Conservation (phyloP, 2,329 filamentous ascomycete genomes). For the Ceratocystis variospora region DNA sequence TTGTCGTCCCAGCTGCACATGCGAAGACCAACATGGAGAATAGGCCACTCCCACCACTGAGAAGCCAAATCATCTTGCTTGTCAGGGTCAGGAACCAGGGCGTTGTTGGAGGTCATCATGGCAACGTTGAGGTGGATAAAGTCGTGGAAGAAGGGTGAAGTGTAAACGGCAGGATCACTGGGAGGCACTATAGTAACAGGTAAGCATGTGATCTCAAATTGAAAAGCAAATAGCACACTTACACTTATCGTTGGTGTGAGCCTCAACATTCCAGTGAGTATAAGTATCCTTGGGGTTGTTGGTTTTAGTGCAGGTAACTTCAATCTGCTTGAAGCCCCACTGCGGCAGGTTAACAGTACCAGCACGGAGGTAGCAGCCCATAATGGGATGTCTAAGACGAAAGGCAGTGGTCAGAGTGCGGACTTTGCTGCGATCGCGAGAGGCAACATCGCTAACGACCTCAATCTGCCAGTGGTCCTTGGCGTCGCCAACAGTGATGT, state of each 20-base stretch:
- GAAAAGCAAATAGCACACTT: slow-evolving; percentile 36
- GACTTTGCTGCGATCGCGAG: slow-evolving; percentile 68
- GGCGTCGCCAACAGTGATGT: slow-evolving; percentile 84
- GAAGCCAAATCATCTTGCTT: slow-evolving; percentile 98
- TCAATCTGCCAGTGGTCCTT: slow-evolving; percentile 97
- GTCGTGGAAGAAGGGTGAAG: slow-evolving; percentile 92
- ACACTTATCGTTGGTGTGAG: slow-evolving; percentile 87
- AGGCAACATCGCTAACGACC: slow-evolving; percentile 78
- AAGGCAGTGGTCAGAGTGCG: slow-evolving; percentile 89
- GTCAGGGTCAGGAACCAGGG: slow-evolving; percentile 89
- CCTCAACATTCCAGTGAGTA: slow-evolving; percentile 98
- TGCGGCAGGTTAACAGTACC: slow-evolving; percentile 94
- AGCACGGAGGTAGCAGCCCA: slow-evolving; percentile 88
- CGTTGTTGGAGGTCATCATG: slow-evolving; percentile 99
- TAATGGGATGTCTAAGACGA: slow-evolving; percentile 64
- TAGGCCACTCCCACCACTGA: slow-evolving; percentile 96
- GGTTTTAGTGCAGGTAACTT: slow-evolving; percentile 85
- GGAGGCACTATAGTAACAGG: slow-evolving; percentile 53
- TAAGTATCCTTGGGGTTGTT: slow-evolving; percentile 88
- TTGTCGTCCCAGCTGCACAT: slow-evolving; percentile 98
- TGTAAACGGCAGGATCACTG: slow-evolving; percentile 81
- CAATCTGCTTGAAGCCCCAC: slow-evolving; percentile 99
- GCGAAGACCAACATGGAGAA: slow-evolving; percentile 84
- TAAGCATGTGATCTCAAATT: slow-evolving; percentile 26
- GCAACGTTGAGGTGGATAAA: slow-evolving; percentile 97